These are phyloP conservation scores for Ophiobolus disseminans DNA, from an alignment of 2,329 filamentous ascomycete genomes.

Conservation along the genomic window DNA sequence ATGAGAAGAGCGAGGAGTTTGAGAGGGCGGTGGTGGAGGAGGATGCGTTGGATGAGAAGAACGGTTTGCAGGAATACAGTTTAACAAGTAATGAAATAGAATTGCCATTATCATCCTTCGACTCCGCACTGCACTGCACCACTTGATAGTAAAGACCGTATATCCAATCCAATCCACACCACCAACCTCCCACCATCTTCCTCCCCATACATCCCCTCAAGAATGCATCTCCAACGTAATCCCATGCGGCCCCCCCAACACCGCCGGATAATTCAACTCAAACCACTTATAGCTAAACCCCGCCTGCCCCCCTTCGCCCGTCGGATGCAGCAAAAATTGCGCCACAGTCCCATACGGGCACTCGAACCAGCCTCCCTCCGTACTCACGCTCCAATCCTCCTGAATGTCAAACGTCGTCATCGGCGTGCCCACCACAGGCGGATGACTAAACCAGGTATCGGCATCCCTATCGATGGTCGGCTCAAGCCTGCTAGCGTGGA, in stretches of 20 bases:
- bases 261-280: conserved; percentile 34
- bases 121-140: too few relatives aligned
- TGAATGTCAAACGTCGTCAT: conserved; percentile 38
- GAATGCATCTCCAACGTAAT: conserved; percentile 39
- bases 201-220: background rate
- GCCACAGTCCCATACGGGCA: conserved; percentile 32
- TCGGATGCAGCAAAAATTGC: conserved; percentile 39
- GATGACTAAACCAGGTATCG: conserved; percentile 39
- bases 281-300: conserved; percentile 38
- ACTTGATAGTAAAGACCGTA: background rate
- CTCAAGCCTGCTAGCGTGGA: conserved; percentile 34
- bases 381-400: conserved; percentile 3
- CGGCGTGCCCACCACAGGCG: conserved; percentile 19
- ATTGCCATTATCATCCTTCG: too few relatives aligned
- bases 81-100: too few relatives aligned
- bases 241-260: conserved; percentile 34
- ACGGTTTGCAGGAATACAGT: too few relatives aligned
- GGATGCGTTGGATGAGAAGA: too few relatives aligned
- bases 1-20: too few relatives aligned
- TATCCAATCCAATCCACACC: background rate
- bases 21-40: too few relatives aligned
- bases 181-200: background rate
- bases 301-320: conserved; percentile 12
- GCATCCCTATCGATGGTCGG: conserved; percentile 33
- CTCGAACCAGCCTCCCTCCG: conserved; percentile 21